phyloP scores from a whole-genome alignment of 495 filamentous ascomycete species.

The Achaetomiella virescens region DNA sequence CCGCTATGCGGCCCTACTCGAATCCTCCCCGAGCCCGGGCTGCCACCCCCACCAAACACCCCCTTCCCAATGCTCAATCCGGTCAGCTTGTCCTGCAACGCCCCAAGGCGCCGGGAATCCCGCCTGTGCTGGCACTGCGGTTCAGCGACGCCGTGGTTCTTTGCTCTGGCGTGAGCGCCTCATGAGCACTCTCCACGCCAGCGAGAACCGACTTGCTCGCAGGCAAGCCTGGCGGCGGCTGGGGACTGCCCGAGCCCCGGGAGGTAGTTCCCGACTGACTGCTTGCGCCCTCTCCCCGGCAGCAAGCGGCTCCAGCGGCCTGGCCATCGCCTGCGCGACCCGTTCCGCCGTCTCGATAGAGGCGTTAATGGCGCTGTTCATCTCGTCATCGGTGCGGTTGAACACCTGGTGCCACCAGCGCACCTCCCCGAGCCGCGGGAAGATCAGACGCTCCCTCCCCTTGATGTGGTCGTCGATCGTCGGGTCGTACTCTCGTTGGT shows the following conservation, averaged over 20 bases:
- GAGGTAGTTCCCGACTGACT: slow-evolving; percentile 21
- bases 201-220: slow-evolving; percentile 39
- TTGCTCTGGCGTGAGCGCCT: slow-evolving; percentile 31
- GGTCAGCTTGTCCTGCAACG: slow-evolving; percentile 43
- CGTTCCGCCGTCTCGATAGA: slow-evolving; percentile 32
- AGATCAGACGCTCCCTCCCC: slow-evolving; percentile 75
- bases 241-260: slow-evolving; percentile 19
- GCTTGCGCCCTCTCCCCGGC: slow-evolving; percentile 10
- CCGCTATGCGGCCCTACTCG: slow-evolving; percentile 1
- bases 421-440: slow-evolving; percentile 61
- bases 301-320: slow-evolving; percentile 12
- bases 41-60: slow-evolving; percentile 20
- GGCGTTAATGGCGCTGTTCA: slow-evolving; percentile 66
- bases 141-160: slow-evolving; percentile 29
- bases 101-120: slow-evolving; percentile 35
- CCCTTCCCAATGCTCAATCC: slow-evolving; percentile 38
- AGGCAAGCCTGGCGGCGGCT: slow-evolving; percentile 31
- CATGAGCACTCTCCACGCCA: slow-evolving; percentile 36
- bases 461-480: slow-evolving; percentile 68
- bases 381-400: slow-evolving; percentile 77
- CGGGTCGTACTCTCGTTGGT: slow-evolving; percentile 71
- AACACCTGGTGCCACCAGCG: slow-evolving; percentile 93
- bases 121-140: slow-evolving; percentile 38
- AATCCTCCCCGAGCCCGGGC: slow-evolving; percentile 10
- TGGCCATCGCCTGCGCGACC: slow-evolving; percentile 23